Evolutionary conservation across 2,329 filamentous ascomycete species (phyloP), one percentile per base, ranked within the genome.

Genomic region (Setomelanomma holmii): DNA sequence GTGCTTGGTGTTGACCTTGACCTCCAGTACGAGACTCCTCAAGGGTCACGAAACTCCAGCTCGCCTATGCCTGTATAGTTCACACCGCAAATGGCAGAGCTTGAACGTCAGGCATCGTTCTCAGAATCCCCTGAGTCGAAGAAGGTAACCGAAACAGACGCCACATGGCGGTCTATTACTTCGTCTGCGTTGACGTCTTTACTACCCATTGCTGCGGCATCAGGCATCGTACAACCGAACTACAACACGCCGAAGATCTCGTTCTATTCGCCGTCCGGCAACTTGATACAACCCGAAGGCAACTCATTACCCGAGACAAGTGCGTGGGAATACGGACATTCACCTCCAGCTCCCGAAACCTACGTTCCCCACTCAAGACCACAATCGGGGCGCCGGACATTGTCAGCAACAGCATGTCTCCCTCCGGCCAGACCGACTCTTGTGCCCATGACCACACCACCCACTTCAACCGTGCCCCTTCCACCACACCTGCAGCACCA

Each of bases 161-260:
- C 46, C 16, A 34, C 51, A 21, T 40, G 40, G 45, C 61, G 46
- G 39, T 68, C 63, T 3, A 64, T 75, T 20, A 71, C 60, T 4
- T 76, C 73, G 10, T 71, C 68, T 27, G 73, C 72, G n/a, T 53
- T 76, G 16, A 66, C 67, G 4, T 60, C 68, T 36, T 63, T 76
- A 30, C 58, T 76, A 20, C 72, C 73, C 16, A 67, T 76, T 49
- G 73, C 74, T 19, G 71, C 66, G 41, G 68, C 72, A 19, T 67
- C 70, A 34, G 73, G 72, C 17, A 71, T 76, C 36, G 61, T 74
- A 40, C 67, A 55, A 12, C 55, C 58, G 14, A 68, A 68, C 45
- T 58, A 63, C 40, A 54, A 62, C 16, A 64, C 62, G 33, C 63
- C 72, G 12, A 65, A 56, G 35, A 57, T 69, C 33, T 72, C 69